A percentile compares a stretch with the other conserved stretches of the same genome.
Evolutionary conservation across 306 rosid species (phyloP).

Genomic region (Quercus glauca): DNA sequence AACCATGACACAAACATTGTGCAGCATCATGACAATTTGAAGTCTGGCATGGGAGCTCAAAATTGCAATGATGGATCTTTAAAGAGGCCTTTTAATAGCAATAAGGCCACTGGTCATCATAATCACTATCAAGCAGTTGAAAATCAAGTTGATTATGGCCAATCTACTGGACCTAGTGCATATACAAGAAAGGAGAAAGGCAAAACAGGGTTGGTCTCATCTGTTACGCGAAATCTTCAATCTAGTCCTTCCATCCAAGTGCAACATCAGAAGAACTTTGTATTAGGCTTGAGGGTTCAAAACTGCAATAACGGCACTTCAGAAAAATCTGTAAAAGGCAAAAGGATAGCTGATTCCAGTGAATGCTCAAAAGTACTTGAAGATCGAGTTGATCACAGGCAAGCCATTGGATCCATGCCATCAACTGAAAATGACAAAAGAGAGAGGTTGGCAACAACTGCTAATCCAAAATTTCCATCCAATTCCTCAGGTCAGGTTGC

Average conservation of each 20-base stretch:
- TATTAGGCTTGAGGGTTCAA: background rate
- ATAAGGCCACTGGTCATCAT: background rate
- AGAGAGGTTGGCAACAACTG: constrained; percentile 6
- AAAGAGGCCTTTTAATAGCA: constrained; percentile 1
- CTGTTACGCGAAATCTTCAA: constrained; percentile 6
- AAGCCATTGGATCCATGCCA: constrained; percentile 15
- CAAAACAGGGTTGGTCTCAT: background rate
- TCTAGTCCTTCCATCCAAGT: background rate
- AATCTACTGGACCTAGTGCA: constrained; percentile 7
- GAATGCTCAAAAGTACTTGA: background rate
- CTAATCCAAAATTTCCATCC: background rate
- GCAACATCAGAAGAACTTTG: constrained; percentile 3
- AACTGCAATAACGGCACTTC: background rate
- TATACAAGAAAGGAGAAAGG: background rate
- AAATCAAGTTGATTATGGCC: constrained; percentile 1
- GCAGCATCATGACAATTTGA: constrained; percentile 10
- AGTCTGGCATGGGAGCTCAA: background rate
- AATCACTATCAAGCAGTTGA: background rate
- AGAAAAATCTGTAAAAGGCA: constrained; percentile 4
- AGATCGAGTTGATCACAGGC: constrained; percentile 2
- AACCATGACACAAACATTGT: background rate
- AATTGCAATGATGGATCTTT: constrained; percentile 1
- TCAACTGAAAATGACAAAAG: constrained; percentile 5
- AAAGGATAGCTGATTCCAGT: background rate
- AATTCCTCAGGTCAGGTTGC: constrained; percentile 17